Conservation (phyloP, 2,329 filamentous ascomycete genomes). For the Fusarium protoensiforme region DNA sequence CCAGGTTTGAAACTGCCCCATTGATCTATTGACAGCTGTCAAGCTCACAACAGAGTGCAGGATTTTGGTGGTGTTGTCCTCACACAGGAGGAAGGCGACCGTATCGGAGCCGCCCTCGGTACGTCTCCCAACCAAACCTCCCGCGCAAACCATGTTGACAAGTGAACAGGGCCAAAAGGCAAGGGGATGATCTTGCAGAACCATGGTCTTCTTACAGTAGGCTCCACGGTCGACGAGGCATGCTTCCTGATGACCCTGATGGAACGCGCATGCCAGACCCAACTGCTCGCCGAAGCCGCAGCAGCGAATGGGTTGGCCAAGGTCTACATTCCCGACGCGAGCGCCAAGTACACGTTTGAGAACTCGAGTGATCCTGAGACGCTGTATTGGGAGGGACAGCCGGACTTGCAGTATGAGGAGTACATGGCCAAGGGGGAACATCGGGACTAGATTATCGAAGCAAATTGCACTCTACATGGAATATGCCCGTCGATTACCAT, state of each 20-base stretch:
- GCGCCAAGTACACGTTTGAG: not conserved
- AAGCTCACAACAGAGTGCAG: not conserved
- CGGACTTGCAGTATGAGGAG: not conserved
- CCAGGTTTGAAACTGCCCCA: not conserved
- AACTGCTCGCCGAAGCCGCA: conserved; percentile 15
- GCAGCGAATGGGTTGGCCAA: not conserved
- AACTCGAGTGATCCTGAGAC: not conserved
- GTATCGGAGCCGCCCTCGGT: conserved; percentile 71
- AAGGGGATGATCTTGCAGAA: conserved; percentile 52
- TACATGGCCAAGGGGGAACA: not conserved
- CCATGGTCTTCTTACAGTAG: conserved; percentile 16
- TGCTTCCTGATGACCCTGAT: conserved; percentile 5
- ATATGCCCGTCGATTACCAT: no score
- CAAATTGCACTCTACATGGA: no score
- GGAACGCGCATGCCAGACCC: conserved; percentile 8
- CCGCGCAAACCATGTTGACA: not conserved
- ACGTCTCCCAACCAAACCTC: not conserved
- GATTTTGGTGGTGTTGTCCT: conserved; percentile 60
- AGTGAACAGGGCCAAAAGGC: conserved; percentile 44
- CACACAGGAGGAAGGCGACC: conserved; percentile 69
- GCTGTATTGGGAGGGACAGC: not conserved
- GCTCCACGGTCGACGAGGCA: conserved; percentile 12
- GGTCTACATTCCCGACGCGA: not conserved
- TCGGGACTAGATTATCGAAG: not conserved
- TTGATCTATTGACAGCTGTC: conserved; percentile 20